Base-by-base conservation (phyloP, 2,329 filamentous ascomycete species). In the Orbilia oligospora region DNA sequence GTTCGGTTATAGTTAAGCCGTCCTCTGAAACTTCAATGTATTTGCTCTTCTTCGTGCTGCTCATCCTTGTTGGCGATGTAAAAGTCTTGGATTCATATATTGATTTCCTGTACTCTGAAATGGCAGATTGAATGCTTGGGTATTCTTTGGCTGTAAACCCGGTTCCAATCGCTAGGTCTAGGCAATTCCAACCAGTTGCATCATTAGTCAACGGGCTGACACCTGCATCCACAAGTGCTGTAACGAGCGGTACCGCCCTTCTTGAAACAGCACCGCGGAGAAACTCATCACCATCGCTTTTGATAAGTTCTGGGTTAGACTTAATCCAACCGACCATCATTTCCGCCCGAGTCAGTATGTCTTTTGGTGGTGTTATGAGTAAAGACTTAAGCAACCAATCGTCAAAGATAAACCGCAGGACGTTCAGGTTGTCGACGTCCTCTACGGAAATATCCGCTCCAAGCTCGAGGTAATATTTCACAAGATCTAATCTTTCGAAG, bases 21-120 rank as follows among this genome's bases (percentile, higher is more conserved):
- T 71, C 61, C 5, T 77, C 73, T 2, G 73, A 77, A 4, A 77
- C 44, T 27, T 61, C 46, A 9, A 77, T 65, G 22, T 77, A 61
- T 6, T 71, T 30, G 61, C 73, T 77, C 67, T 71, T 77, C 30
- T 71, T 61, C 1, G 16, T 48, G 5, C 58, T 64, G 30, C 73
- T 77, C 51, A 71, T 66, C 24, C 53, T 71, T 6, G 58, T 67
- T 20, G 73, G 73, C 5, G 30, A 20, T 27, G 55, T 63, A 27
- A 77, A 77, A 5, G 12, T 24, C 44, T 77, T 77, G 12, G 44
- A 48, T 41, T 56, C 22, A 41, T 61, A 77, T 0, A 41, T 63
- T 0, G 73, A 71, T 5, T 67, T 67, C 22, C 8, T n/a, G 36
- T 77, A 77, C 16, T 77, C 67, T 20, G 51, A 18, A n/a, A 77